Evolutionary conservation across 2,329 filamentous ascomycete genomes (phyloP), one percentile per base, ranked within the genome.

Genomic region (Eutypella sp.): DNA sequence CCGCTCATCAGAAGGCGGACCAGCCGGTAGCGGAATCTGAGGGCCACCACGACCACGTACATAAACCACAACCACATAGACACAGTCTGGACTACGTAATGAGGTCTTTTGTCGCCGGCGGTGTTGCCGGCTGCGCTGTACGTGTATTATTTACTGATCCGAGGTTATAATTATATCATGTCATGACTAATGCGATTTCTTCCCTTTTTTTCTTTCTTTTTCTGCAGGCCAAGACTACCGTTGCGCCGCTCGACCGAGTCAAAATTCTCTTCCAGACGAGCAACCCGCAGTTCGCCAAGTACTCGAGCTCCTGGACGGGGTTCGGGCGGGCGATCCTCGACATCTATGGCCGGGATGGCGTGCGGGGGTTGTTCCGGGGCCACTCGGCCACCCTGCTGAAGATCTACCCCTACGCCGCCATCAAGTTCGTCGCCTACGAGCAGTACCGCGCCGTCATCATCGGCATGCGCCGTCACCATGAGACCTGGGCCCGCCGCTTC

Each of bases 231-330:
- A 99, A 99, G 75, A 96, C 92, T 0, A 75, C 95, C 6, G 95
- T 99, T 31, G 93, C 90, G 20, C 93, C 93, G 20, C 86, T 99
- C 53, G 93, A 99, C 69, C 85, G 93, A 55, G 93, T 99, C 60
- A 99, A 99, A 71, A 99, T 99, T 62, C 85, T 99, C 36, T 97
- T 99, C 71, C 93, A 99, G 67, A 87, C 93, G 43, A 89, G 87
- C 61, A 96, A 93, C 60, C 93, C 93, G 3, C 85, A 93, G 56
- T 99, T 96, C 64, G 80, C 86, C 44, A 96, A 95, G 69, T 99
- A 97, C 64, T 83, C 89, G 1, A 88, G 90, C 34, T 90, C 86
- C 36, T 96, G 91, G 87, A 79, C 81, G 46, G 93, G 93, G 41
- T 82, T 95, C 18, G 79, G 81, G n/a, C 77, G 78, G 16, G 91